These are phyloP conservation scores for Euphrasia confusa DNA, from an alignment of 257 asterid species.

Conservation along the genomic window DNA sequence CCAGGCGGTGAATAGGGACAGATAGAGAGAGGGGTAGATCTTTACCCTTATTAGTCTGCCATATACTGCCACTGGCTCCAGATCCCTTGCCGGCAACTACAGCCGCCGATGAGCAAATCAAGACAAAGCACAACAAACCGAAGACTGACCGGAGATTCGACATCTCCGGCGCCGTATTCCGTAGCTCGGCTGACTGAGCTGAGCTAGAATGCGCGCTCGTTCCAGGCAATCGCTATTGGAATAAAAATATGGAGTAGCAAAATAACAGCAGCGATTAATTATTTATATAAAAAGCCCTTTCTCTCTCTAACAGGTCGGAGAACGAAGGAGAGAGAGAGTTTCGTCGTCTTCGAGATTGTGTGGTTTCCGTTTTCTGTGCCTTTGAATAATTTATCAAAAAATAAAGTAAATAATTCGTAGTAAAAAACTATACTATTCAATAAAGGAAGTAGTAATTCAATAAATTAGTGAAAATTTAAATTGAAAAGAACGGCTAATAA, in stretches of 20 bases:
- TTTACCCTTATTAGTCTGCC: constrained; percentile 2
- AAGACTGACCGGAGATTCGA: constrained; percentile 4
- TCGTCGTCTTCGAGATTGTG: background rate
- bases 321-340: background rate
- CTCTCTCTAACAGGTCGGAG: background rate
- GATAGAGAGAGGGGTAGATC: background rate
- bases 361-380: background rate
- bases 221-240: background rate
- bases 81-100: background rate
- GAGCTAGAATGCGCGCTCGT: background rate
- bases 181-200: background rate
- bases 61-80: background rate
- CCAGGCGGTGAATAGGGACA: background rate
- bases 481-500: background rate
- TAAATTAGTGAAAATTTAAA: background rate
- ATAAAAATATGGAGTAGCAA: background rate
- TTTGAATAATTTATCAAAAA: background rate
- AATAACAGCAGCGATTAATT: background rate
- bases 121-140: background rate
- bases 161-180: background rate
- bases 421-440: too few relatives aligned
- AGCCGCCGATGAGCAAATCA: background rate
- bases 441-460: too few relatives aligned
- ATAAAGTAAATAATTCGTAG: too few relatives aligned
- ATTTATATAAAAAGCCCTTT: background rate